Evolutionary conservation across 257 asterid genomes (phyloP), one percentile per base, ranked within the genome.

Genomic region (Thymus quinquecostatus): DNA sequence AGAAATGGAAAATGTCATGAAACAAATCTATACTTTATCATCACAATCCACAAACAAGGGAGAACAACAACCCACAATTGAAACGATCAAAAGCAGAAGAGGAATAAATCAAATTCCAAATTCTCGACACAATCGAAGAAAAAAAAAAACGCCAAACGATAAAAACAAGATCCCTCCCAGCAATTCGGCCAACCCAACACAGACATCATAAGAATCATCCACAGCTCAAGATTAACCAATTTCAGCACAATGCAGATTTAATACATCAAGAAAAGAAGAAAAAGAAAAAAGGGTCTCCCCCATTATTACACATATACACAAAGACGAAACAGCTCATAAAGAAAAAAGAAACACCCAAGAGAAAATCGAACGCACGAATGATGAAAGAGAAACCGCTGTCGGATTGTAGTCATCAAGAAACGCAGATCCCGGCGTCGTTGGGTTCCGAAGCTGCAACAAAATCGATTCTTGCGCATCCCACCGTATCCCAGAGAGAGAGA

Each of bases 361-460:
- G 10, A 34, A 70, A 64, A 48, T 38, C 29, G 13, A 50, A 77
- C 86, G 53, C 77, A 85, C 86, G 60, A 64, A 66, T 58, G 65
- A 64, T 77, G 47, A 66, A 34, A 80, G 66, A 41, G 79, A 77
- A 72, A 58, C 36, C 71, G 62, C 30, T 53, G 73, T 63, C 68
- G 66, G 65, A 51, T 77, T 62, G 81, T 75, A 77, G 72, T 77
- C 81, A 77, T 79, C 83, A 65, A 84, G 76, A 81, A 75, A 89
- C 81, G 64, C 88, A 83, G 90, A 91, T 87, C 92, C 88, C 85
- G 50, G 83, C 76, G 82, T 71, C 69, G 82, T 55, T 81, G 66
- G 82, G 69, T 72, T 74, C 81, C 76, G 61, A 67, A 66, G 77
- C 72, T 70, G 69, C 77, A 80, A 61, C 72, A 79, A 79, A 73